Conservation (phyloP, 768 basidiomycete species). For the Lentinula guzmanii region DNA sequence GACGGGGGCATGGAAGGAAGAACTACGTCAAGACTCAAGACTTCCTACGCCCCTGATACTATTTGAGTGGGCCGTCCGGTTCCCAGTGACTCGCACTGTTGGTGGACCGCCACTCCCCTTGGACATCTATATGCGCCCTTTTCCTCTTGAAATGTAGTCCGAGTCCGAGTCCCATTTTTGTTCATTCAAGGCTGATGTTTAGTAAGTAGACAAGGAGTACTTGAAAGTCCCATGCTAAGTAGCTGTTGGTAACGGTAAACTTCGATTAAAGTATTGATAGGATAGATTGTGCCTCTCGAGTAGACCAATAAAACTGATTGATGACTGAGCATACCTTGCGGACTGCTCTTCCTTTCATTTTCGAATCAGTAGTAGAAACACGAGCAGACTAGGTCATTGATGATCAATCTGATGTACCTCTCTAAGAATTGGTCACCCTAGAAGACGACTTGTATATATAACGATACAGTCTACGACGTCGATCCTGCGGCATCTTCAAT, state of each 20-base stretch:
- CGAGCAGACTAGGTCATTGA: too few relatives aligned
- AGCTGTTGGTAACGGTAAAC: too few relatives aligned
- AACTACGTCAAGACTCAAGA: neutral
- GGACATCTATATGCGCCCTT: neutral
- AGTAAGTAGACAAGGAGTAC: neutral
- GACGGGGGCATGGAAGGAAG: neutral
- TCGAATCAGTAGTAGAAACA: neutral
- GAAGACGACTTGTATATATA: too few relatives aligned
- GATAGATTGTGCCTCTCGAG: too few relatives aligned
- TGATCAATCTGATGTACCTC: too few relatives aligned
- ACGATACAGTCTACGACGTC: too few relatives aligned
- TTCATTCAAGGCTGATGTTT: slow-evolving; percentile 8
- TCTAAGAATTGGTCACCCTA: too few relatives aligned
- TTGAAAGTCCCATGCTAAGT: too few relatives aligned
- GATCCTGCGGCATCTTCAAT: neutral
- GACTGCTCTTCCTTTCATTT: too few relatives aligned
- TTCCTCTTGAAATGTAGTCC: neutral
- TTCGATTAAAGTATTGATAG: too few relatives aligned
- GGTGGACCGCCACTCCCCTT: neutral
- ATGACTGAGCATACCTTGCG: too few relatives aligned
- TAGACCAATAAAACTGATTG: too few relatives aligned
- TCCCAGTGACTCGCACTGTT: neutral
- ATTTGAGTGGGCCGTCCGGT: slow-evolving; percentile 3
- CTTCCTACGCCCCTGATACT: neutral
- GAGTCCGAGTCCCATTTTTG: neutral